Evolutionary conservation across 805 yeast species (phyloP), one percentile per base, ranked within the genome.

Genomic region (Zygoascus biomembranicola): DNA sequence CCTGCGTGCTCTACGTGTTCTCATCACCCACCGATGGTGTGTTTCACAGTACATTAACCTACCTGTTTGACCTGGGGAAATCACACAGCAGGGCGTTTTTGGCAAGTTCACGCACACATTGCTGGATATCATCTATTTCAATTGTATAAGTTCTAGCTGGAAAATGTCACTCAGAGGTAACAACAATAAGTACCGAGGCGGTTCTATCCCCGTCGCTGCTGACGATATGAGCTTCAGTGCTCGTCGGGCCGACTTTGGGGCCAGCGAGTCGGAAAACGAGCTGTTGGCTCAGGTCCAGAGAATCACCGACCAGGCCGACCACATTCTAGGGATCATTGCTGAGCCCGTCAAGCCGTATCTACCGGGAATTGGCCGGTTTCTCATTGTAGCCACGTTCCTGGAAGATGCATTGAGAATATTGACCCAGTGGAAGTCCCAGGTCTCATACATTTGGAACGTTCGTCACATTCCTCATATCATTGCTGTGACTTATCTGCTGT

Each of bases 371-470:
- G 98, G 97, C 41, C 78, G 98, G 55, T 81, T 87, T 56, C 79
- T 90, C 59, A 90, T 92, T 57, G 96, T 92, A 53, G 95, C 96
- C 49, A 94, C 98, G 0, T 92, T 90, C 67, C 80, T 82, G 60
- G 98, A 92, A 71, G 98, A 94, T 66, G 79, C 96, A 2, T 67
- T 84, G 51, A 79, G 99, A 69, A 87, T 92, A 63, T 61, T 82
- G 51, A 73, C 89, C 5, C 97, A 90, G 72, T 92, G 97, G 97
- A 69, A 77, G 37, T 96, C 88, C 63, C 99, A 92, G 70, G 87
- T 88, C 23, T 85, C 81, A 68, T 92, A 86, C 69, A 75, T 94
- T 61, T 78, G 87, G 73, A 81, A 81, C 61, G 86, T 82, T 74
- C 82, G 95, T 66, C 87, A 84, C 61, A 73, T 84, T 56, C 95